Evolutionary conservation across 148 eudicot species (phyloP).

Genomic region (Rhododendron ferrugineum): DNA sequence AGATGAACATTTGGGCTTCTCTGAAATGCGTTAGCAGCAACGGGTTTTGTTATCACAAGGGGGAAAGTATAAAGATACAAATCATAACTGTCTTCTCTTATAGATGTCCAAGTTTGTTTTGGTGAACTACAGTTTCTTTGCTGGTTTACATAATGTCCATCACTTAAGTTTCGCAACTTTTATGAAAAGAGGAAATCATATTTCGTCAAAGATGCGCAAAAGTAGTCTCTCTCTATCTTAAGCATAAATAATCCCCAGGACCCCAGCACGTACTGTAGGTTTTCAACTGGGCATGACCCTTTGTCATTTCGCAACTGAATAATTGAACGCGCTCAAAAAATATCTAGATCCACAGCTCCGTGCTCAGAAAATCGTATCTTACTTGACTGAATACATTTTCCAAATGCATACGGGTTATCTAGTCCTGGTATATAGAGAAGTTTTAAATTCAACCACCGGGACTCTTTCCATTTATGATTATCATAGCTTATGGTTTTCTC

Average conservation of each 20-base stretch:
- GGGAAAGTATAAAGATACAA: background rate
- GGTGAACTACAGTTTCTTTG: background rate
- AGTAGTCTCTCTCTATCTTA: background rate
- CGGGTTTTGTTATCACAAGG: background rate
- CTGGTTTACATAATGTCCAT: background rate
- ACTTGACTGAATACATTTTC: no score
- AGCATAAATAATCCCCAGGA: no score
- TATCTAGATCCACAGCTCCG: no score
- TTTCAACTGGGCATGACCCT: background rate
- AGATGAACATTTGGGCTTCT: background rate
- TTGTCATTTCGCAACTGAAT: background rate
- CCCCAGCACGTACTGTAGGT: background rate
- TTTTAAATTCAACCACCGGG: background rate
- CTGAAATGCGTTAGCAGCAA: background rate
- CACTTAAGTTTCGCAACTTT: background rate
- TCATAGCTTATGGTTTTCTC: background rate
- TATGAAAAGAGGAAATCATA: background rate
- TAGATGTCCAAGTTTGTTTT: background rate
- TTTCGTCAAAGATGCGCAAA: background rate
- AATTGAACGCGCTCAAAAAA: background rate
- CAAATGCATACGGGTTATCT: background rate
- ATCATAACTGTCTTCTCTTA: background rate
- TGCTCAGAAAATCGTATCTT: no score
- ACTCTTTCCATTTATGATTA: background rate
- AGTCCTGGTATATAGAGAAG: background rate